Conservation (phyloP, 352 stramenopile genomes). For the Lagenidium giganteum region DNA sequence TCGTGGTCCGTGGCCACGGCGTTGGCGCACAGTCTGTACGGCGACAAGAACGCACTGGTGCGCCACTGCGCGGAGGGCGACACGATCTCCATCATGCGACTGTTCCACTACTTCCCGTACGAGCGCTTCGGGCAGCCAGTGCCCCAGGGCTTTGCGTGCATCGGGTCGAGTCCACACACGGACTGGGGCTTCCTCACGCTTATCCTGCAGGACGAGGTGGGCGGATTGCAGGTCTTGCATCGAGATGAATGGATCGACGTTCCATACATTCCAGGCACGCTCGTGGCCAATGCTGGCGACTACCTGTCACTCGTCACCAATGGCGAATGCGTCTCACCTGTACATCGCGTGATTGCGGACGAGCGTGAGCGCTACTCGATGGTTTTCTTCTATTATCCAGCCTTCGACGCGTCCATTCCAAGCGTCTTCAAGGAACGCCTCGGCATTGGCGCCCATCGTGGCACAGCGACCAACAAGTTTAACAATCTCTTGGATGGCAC, state of each 20-base stretch:
- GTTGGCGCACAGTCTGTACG: constrained; percentile 51
- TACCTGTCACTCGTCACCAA: constrained; percentile 73
- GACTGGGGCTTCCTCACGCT: constrained; percentile 84
- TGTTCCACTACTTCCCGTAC: constrained; percentile 86
- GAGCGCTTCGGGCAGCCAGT: constrained; percentile 34
- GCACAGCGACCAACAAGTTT: constrained; percentile 27
- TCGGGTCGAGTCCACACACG: constrained; percentile 79
- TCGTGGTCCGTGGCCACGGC: constrained; percentile 42
- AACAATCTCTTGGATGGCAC: constrained; percentile 75
- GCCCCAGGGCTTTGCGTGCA: constrained; percentile 56
- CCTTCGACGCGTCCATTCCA: constrained; percentile 71
- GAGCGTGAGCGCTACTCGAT: constrained; percentile 75
- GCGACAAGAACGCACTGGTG: constrained; percentile 42
- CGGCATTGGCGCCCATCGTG: constrained; percentile 38
- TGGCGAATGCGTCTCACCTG: constrained; percentile 55
- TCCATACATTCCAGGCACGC: constrained; percentile 58
- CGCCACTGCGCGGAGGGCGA: constrained; percentile 54
- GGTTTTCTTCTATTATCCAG: constrained; percentile 84
- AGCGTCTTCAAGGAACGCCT: constrained; percentile 15
- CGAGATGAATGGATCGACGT: constrained; percentile 69
- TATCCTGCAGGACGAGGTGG: constrained; percentile 73
- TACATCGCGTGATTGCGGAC: constrained; percentile 71
- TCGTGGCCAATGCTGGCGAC: constrained; percentile 79
- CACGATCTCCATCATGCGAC: constrained; percentile 82
- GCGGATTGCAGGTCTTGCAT: constrained; percentile 70